Conservation (phyloP, 2,329 filamentous ascomycete genomes). For the Periconia digitata region DNA sequence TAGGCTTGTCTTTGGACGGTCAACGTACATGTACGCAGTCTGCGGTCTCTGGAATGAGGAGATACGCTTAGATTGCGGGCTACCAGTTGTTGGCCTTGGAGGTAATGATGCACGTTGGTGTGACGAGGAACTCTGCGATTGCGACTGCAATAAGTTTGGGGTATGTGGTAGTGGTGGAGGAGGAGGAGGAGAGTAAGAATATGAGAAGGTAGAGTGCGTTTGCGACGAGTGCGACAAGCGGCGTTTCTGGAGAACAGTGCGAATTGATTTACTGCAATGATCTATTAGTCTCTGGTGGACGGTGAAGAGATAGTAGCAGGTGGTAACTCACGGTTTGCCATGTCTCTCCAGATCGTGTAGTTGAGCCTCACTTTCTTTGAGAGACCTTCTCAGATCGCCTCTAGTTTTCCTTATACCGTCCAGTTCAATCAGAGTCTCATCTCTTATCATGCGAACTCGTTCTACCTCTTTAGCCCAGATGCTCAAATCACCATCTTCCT, state of each 20-base stretch:
- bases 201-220: neutral
- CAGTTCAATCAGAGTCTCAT: conserved; percentile 37
- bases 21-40: conserved; percentile 7
- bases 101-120: conserved; percentile 14
- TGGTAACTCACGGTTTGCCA: conserved; percentile 17
- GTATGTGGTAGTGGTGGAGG: neutral
- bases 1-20: conserved; percentile 15
- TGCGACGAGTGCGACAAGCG: neutral
- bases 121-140: neutral
- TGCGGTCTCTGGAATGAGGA: conserved; percentile 10
- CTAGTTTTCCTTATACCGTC: conserved; percentile 34
- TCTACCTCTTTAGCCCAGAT: conserved; percentile 40
- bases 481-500: conserved; percentile 18
- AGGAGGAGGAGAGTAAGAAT: conserved; percentile 9
- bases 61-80: conserved; percentile 2
- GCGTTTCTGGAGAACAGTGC: conserved; percentile 20
- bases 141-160: conserved; percentile 10
- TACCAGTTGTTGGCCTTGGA: neutral
- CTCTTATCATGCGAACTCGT: conserved; percentile 33
- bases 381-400: conserved; percentile 29
- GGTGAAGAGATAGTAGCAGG: neutral
- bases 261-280: conserved; percentile 13
- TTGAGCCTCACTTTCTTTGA: conserved; percentile 36
- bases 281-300: neutral
- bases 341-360: conserved; percentile 34